Percentiles rank a stretch among this genome's conserved stretches.
Evolutionary conservation across 2,329 filamentous ascomycete genomes (phyloP).

Genomic region (Acephala macrosclerotiorum): DNA sequence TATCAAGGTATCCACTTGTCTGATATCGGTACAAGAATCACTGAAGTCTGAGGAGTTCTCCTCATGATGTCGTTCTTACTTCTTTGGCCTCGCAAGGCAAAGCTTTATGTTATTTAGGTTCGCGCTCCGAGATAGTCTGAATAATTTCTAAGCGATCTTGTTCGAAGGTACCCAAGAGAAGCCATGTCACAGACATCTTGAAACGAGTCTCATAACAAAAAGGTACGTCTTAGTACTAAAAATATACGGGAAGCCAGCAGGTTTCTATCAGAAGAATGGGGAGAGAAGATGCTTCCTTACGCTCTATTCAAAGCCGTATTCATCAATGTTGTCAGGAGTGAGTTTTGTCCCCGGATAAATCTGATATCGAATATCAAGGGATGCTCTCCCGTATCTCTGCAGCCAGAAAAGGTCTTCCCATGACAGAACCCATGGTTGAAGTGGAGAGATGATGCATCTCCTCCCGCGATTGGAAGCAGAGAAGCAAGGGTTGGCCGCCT

Average conservation of each 20-base stretch:
- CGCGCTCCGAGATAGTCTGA: background rate
- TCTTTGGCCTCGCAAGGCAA: background rate
- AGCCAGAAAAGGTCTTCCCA: constrained; percentile 9
- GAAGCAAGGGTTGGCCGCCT: background rate
- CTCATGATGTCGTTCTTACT: background rate
- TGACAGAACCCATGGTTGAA: background rate
- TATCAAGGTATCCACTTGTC: background rate
- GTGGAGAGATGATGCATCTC: background rate
- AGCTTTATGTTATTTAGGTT: background rate
- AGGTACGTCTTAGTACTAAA: background rate
- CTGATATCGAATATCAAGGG: background rate
- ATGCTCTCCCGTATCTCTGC: background rate
- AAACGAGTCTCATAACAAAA: constrained; percentile 2
- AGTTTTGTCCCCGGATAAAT: constrained; percentile 9
- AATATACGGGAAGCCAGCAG: background rate
- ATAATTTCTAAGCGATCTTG: background rate
- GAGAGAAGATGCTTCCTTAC: background rate
- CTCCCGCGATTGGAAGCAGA: constrained; percentile 12
- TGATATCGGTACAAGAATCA: background rate
- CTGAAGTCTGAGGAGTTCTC: background rate
- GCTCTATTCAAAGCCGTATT: background rate
- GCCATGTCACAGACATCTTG: constrained; percentile 8
- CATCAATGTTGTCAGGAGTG: background rate
- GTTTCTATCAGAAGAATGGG: background rate
- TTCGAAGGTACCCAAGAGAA: background rate